These are phyloP conservation scores for Fusarium luffae DNA, from an alignment of 2,329 filamentous ascomycete genomes.

Conservation along the genomic window DNA sequence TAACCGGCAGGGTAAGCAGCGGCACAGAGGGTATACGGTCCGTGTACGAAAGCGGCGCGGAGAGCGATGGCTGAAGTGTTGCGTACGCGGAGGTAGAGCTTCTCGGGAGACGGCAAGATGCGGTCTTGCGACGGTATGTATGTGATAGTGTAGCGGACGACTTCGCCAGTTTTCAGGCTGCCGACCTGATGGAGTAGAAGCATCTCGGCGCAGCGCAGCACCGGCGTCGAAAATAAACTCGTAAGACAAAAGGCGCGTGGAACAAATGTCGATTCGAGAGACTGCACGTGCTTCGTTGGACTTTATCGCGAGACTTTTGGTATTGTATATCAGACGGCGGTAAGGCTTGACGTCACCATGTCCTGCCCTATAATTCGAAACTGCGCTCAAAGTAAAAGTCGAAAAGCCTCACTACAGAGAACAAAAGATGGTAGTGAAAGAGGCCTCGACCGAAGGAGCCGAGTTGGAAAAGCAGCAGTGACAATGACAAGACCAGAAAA, in stretches of 20 bases:
- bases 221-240: neutral
- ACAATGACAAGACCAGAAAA: slow-evolving; percentile 31
- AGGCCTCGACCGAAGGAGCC: slow-evolving; percentile 29
- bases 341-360: slow-evolving; percentile 45
- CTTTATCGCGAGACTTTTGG: slow-evolving; percentile 1
- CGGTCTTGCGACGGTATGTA: slow-evolving; percentile 91
- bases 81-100: slow-evolving; percentile 86
- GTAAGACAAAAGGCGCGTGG: neutral
- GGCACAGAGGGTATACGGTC: slow-evolving; percentile 90
- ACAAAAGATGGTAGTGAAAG: slow-evolving; percentile 1
- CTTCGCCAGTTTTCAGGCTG: slow-evolving; percentile 92
- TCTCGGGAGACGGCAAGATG: slow-evolving; percentile 85
- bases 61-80: slow-evolving; percentile 92
- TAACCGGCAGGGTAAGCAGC: slow-evolving; percentile 87
- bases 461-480: slow-evolving; percentile 7
- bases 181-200: slow-evolving; percentile 91
- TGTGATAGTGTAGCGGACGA: slow-evolving; percentile 90
- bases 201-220: slow-evolving; percentile 64
- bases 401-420: neutral
- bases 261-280: neutral
- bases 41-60: slow-evolving; percentile 94
- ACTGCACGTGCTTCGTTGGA: slow-evolving; percentile 21
- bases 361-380: slow-evolving; percentile 19
- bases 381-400: neutral
- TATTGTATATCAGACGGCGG: slow-evolving; percentile 17